phyloP scores from a whole-genome alignment of 352 stramenopile species.

The Globisporangium cederbergense region DNA sequence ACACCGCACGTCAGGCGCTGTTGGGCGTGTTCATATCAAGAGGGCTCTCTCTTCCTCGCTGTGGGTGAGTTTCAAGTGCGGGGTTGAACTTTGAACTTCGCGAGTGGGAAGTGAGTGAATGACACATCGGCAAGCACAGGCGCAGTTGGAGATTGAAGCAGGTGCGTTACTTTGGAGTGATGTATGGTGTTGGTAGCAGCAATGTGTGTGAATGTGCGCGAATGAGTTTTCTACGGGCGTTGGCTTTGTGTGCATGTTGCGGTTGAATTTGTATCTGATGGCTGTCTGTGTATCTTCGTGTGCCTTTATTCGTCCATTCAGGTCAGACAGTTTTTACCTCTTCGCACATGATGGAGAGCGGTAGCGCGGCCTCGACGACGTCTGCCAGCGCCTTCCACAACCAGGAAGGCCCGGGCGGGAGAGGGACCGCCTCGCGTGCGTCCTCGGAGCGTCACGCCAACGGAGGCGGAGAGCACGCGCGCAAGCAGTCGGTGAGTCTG shows the following conservation, averaged over 20 bases:
- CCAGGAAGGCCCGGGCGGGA: slow-evolving; percentile 4
- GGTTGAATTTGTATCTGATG: neutral
- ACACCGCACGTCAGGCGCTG: neutral
- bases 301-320: neutral
- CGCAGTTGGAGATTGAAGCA: slow-evolving; percentile 12
- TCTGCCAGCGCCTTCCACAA: slow-evolving; percentile 13
- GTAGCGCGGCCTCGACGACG: slow-evolving; percentile 12
- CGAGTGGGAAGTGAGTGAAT: slow-evolving; percentile 7
- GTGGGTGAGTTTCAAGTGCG: neutral
- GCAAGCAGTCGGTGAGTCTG: slow-evolving; percentile 10
- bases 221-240: neutral
- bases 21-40: too few species aligned
- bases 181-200: neutral
- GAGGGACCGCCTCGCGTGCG: slow-evolving; percentile 5
- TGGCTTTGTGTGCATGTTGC: neutral
- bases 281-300: neutral
- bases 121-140: slow-evolving; percentile 14
- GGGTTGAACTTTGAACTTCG: neutral
- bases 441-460: slow-evolving; percentile 11
- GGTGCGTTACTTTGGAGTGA: slow-evolving; percentile 3
- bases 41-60: neutral
- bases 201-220: neutral
- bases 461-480: slow-evolving; percentile 12
- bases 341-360: slow-evolving; percentile 20
- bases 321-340: slow-evolving; percentile 6